Percentiles rank a stretch among this genome's conserved stretches.
These are phyloP conservation scores for Tetradesmus lagerheimii DNA, from an alignment of 139 green algal genomes.

Conservation along the genomic window DNA sequence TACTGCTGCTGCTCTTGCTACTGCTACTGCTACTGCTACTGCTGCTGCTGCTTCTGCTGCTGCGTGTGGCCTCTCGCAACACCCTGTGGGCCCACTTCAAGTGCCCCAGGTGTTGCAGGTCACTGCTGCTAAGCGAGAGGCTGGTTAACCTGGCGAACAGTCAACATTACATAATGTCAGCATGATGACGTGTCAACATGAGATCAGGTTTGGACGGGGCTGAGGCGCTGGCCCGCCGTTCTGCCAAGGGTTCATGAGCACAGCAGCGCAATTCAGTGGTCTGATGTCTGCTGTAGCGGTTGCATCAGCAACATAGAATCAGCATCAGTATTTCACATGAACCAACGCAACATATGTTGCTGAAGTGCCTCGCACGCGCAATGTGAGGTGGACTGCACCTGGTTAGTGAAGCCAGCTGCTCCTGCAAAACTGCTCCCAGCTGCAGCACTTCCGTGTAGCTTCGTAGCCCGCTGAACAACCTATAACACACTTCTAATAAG, in stretches of 20 bases:
- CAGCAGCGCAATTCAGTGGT: no score
- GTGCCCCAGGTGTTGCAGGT: background rate
- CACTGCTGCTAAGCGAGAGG: background rate
- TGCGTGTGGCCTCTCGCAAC: background rate
- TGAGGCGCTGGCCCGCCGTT: no score
- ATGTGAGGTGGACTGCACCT: background rate
- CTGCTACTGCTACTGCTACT: background rate
- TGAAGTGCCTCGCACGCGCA: no score
- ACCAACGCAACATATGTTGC: no score
- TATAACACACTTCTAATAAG: background rate
- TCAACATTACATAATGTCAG: no score
- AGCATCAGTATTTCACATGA: no score
- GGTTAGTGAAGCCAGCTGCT: background rate
- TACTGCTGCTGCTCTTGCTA: background rate
- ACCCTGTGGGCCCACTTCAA: conserved; percentile 35
- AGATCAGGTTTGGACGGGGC: no score
- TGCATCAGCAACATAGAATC: no score
- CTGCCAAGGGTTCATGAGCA: no score
- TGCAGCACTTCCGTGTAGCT: background rate
- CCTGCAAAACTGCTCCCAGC: background rate
- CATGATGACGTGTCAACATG: no score
- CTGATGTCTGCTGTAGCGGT: no score
- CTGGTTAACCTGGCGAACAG: background rate
- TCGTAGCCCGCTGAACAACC: background rate
- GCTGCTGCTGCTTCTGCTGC: background rate